Evolutionary conservation across 179 eudicot genomes (phyloP).

Genomic region (Nepenthes alata): DNA sequence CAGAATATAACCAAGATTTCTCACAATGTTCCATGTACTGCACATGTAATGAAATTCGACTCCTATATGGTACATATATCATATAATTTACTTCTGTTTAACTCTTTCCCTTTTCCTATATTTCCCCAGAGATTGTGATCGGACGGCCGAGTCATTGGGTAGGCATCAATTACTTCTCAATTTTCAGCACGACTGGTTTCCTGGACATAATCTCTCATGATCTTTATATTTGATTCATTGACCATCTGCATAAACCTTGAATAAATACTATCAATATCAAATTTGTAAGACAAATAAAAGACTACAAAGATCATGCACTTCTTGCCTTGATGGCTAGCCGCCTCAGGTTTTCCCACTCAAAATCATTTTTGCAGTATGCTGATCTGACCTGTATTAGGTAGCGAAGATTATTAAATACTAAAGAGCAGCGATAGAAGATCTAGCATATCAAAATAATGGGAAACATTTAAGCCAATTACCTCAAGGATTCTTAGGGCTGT

Average conservation of each 20-base stretch:
- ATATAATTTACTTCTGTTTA: too few relatives aligned
- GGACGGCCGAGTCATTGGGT: too few relatives aligned
- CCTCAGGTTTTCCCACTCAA: conserved; percentile 84
- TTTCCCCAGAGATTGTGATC: too few relatives aligned
- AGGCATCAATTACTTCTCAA: neutral
- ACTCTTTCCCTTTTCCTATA: too few relatives aligned
- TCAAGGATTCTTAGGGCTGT: conserved; percentile 81
- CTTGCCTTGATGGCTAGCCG: conserved; percentile 47
- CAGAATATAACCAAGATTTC: too few relatives aligned
- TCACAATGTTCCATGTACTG: too few relatives aligned
- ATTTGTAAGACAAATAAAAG: neutral
- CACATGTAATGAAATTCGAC: too few relatives aligned
- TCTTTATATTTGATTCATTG: conserved; percentile 54
- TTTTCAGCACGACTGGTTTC: conserved; percentile 48
- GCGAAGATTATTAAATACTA: neutral
- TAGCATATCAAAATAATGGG: neutral
- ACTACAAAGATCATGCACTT: neutral
- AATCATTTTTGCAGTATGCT: conserved; percentile 72
- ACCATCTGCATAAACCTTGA: conserved; percentile 46
- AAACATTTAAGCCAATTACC: conserved; percentile 28
- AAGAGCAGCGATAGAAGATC: neutral
- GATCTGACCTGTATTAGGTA: conserved; percentile 52
- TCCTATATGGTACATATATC: too few relatives aligned
- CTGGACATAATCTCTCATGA: conserved; percentile 75
- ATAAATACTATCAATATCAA: neutral